Conservation (phyloP, 495 filamentous ascomycete species). For the Aspergillus avenaceus region DNA sequence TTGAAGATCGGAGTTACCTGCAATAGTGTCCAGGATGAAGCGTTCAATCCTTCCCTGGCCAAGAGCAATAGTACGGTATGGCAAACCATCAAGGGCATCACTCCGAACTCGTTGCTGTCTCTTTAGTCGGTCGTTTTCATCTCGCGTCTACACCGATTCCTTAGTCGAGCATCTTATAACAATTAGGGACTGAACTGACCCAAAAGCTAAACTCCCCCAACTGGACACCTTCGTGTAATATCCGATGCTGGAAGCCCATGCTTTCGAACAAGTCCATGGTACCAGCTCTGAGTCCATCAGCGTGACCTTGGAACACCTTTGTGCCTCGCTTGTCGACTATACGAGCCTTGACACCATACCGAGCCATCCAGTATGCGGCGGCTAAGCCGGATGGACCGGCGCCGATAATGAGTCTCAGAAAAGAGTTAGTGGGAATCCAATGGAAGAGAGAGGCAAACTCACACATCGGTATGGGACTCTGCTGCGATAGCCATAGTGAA, state of each 20-base stretch:
- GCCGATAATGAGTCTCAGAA: constrained; percentile 50
- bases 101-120: constrained; percentile 46
- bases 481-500: not conserved
- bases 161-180: not conserved
- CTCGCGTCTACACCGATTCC: constrained; percentile 21
- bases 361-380: constrained; percentile 60
- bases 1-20: constrained; percentile 38
- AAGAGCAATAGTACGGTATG: constrained; percentile 48
- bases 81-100: constrained; percentile 45
- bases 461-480: constrained; percentile 6
- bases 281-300: constrained; percentile 56
- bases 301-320: constrained; percentile 54
- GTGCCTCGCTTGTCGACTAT: constrained; percentile 59
- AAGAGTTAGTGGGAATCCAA: not conserved
- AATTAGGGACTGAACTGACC: constrained; percentile 4
- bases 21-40: constrained; percentile 50
- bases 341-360: constrained; percentile 52
- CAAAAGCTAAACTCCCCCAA: constrained; percentile 40
- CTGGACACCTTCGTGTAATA: constrained; percentile 56
- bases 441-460: not conserved
- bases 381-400: constrained; percentile 67
- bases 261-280: constrained; percentile 64
- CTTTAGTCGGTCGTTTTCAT: constrained; percentile 42
- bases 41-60: constrained; percentile 55
- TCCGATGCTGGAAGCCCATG: constrained; percentile 58